Evolutionary conservation across 148 eudicot species (phyloP).

Genomic region (Amaranthus palmeri): DNA sequence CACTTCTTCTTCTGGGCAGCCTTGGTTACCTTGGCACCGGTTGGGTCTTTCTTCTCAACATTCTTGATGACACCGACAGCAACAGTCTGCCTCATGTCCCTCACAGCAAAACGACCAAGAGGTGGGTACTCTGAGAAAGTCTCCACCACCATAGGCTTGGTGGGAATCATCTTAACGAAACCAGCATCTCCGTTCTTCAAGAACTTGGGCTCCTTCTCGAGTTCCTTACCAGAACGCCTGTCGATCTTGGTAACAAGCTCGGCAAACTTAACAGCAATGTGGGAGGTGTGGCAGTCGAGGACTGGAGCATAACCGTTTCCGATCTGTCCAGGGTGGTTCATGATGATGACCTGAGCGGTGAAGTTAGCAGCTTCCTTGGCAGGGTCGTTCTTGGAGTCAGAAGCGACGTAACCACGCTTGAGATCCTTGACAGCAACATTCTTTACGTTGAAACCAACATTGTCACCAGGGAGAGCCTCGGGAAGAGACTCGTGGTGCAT

Average conservation of each 20-base stretch:
- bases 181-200: constrained; percentile 42
- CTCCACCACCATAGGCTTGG: constrained; percentile 46
- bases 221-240: constrained; percentile 42
- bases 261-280: constrained; percentile 39
- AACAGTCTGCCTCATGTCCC: constrained; percentile 43
- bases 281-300: constrained; percentile 40
- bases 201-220: constrained; percentile 44
- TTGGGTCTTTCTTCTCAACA: constrained; percentile 39
- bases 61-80: constrained; percentile 43
- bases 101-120: constrained; percentile 38
- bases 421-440: constrained; percentile 41
- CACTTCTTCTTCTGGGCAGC: constrained; percentile 40
- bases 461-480: constrained; percentile 39
- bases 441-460: constrained; percentile 39
- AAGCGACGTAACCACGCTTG: constrained; percentile 43
- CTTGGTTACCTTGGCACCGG: constrained; percentile 42
- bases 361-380: constrained; percentile 39
- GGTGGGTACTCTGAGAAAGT: constrained; percentile 37
- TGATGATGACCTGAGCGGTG: constrained; percentile 39
- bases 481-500: constrained; percentile 36
- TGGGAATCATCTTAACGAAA: constrained; percentile 38
- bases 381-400: constrained; percentile 39
- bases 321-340: constrained; percentile 46
- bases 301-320: constrained; percentile 38
- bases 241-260: constrained; percentile 40